Conservation (phyloP, 305 asterid species). For the Fraxinus paxiana region DNA sequence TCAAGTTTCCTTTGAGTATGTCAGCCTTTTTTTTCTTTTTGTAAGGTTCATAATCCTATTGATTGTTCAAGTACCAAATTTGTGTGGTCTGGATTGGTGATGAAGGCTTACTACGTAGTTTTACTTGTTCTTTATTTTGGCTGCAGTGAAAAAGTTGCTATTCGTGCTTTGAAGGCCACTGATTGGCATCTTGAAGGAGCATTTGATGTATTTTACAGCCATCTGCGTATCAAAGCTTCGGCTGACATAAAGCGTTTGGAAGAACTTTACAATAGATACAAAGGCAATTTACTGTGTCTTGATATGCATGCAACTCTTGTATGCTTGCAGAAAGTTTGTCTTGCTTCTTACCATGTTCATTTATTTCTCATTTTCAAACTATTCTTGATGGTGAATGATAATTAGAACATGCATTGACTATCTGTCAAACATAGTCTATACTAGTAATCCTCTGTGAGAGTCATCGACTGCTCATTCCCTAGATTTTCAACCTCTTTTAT, state of each 20-base stretch:
- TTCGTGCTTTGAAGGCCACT: slow-evolving; percentile 34
- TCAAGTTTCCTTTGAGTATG: neutral
- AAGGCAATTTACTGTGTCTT: slow-evolving; percentile 30
- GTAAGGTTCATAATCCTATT: neutral
- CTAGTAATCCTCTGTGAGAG: neutral
- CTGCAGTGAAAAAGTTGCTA: slow-evolving; percentile 43
- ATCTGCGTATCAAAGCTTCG: slow-evolving; percentile 36
- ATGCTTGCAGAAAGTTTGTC: neutral
- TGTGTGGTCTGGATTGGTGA: neutral
- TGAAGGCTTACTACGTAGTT: neutral
- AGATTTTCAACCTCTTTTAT: neutral
- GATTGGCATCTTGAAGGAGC: slow-evolving; percentile 57
- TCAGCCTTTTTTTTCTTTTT: neutral
- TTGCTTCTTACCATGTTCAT: neutral
- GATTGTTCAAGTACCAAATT: neutral
- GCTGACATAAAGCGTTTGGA: slow-evolving; percentile 41
- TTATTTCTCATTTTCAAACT: neutral
- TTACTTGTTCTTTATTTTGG: slow-evolving; percentile 6
- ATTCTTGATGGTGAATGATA: slow-evolving; percentile 4
- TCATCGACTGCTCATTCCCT: neutral
- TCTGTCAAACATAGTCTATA: neutral
- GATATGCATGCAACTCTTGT: neutral
- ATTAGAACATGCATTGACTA: neutral
- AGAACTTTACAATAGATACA: slow-evolving; percentile 45
- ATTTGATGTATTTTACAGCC: slow-evolving; percentile 41